Conservation (phyloP, 306 rosid species). For the Acacia confusa region DNA sequence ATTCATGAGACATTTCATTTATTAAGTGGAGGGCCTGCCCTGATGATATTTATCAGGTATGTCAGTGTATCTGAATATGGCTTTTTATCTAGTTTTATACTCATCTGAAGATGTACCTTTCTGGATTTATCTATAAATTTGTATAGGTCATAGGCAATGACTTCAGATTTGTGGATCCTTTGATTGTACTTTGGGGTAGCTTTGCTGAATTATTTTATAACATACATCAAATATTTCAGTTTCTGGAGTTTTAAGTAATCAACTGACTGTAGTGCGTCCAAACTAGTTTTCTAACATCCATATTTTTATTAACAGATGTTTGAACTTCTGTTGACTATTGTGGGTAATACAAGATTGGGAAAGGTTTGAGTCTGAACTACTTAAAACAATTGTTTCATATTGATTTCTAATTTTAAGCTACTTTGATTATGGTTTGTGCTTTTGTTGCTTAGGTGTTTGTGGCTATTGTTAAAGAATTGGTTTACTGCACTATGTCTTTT, state of each 20-base stretch:
- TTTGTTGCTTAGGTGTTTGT: slow-evolving; percentile 41
- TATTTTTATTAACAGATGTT: slow-evolving; percentile 61
- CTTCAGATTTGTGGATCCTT: not conserved
- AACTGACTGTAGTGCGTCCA: slow-evolving; percentile 3
- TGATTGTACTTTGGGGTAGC: not conserved
- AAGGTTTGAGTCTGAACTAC: slow-evolving; percentile 53
- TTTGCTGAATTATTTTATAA: not conserved
- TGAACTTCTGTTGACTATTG: slow-evolving; percentile 86
- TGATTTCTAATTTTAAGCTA: slow-evolving; percentile 23
- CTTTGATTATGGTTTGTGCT: slow-evolving; percentile 12
- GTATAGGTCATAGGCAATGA: not conserved
- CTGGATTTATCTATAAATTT: slow-evolving; percentile 2
- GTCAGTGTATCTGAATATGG: slow-evolving; percentile 12
- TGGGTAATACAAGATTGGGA: slow-evolving; percentile 65
- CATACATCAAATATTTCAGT: slow-evolving; percentile 2
- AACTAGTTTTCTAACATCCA: slow-evolving; percentile 25
- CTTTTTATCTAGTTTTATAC: slow-evolving; percentile 5
- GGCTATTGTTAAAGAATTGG: too few species aligned
- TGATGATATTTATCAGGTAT: slow-evolving; percentile 21
- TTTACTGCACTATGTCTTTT: too few species aligned
- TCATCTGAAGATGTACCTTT: not conserved
- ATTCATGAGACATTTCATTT: too few species aligned
- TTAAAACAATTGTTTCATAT: slow-evolving; percentile 24
- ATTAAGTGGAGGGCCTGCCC: slow-evolving; percentile 11
- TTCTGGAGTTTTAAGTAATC: slow-evolving; percentile 19